Evolutionary conservation across 495 filamentous ascomycete species (phyloP), one percentile per base, ranked within the genome.

Genomic region (Aspergillus leporis): DNA sequence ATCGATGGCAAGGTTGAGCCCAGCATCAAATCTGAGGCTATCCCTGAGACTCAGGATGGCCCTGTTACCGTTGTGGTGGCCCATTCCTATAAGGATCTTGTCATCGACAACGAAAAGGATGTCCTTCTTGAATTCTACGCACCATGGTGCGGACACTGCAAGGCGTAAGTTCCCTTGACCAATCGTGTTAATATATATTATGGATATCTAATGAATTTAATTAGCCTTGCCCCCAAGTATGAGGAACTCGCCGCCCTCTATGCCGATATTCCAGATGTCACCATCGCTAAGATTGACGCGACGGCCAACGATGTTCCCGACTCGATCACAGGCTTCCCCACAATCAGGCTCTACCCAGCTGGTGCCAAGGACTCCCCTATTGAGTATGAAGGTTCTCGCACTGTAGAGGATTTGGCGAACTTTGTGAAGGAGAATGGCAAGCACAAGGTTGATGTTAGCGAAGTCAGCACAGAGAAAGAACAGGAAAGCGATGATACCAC

Each of bases 61-160:
- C 83, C 91, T 41, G 93, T 96, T 59, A 87, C 86, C 45, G 85
- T 96, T 50, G 85, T 98, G 57, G 94, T 99, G 51, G 94, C 94
- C 70, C 87, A 95, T 75, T 94, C 85, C 77, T 99, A 97, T 83
- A 83, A 97, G 55, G 87, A 96, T 10, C 73, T 97, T 51, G 93
- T 99, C 69, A 83, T 97, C 32, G 87, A 99, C 66, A 89, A 96
- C 71, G 82, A 89, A 61, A 97, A 98, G 85, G 94, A 99, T 77
- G 94, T 99, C 57, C 86, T 99, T 53, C 77, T 99, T 55, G 94
- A 99, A 79, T 99, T 96, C 79, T 99, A 99, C 77, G 94, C 94
- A 32, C 95, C 95, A 47, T 98, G 94, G 95, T 99, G 95, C 72
- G 94, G 94, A 68, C 94, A 98, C 85, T 98, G 94, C 91, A 98